Base-by-base conservation (phyloP, 108 stramenopile genomes). In the Aurantiochytrium sp. region DNA sequence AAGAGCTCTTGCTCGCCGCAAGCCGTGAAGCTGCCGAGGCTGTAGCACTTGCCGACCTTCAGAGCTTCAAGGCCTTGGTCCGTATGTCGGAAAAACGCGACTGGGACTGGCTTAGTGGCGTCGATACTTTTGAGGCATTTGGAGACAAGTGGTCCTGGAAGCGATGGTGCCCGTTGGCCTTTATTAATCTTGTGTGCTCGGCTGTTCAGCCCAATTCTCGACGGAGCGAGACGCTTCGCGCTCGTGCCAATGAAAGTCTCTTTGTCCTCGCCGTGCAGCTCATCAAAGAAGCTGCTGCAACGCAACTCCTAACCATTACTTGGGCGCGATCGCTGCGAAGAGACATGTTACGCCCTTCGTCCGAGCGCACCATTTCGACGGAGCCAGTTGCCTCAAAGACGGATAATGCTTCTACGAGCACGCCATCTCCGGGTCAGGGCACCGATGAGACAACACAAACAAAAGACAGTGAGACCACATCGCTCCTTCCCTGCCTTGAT, bases 91-190 rank as follows among this genome's bases (percentile, higher is more conserved):
- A 83, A 23, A 53, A 53, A 45, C 64, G 49, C 18, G 76, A 47
- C 5, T 83, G 76, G 76, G 76, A 83, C 49, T 83, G 76, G 76
- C 76, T 83, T 43, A 53, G 28, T 23, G 76, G 76, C 51, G 76
- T 83, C 51, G 76, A 83, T 35, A 53, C 76, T 12, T 83, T 83
- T 83, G 76, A 83, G 51, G 76, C 76, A 6, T 83, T 83, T 35
- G 76, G 76, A 14, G 76, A 83, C 28, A 47, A 53, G 25, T 83
- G 76, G 76, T 53, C 45, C 6, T 83, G 76, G 76, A 83, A 53
- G 49, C 45, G 51, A 23, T 83, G 76, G 76, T 83, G 23, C 51
- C 76, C 76, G 1, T 23, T 83, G 3, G 76, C 76, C 76, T 53
- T 83, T 83, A 47, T 53, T 12, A 83, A 47, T 35, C 76, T 83